Base-by-base conservation (phyloP, 345 rosid species). In the Eutrema japonicum region DNA sequence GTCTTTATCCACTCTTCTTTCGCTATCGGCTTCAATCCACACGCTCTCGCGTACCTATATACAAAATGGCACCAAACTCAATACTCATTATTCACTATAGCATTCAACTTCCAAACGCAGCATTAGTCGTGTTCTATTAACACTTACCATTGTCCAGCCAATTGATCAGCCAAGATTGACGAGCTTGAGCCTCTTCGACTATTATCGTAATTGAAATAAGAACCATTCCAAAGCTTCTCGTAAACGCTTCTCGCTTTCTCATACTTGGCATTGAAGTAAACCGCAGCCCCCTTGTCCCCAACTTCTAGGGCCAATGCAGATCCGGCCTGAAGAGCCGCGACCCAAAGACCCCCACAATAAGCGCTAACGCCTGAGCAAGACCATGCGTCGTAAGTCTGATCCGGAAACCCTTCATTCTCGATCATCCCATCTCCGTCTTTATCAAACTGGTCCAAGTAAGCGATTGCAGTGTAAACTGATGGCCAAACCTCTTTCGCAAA, bases 321-420 rank as follows among this genome's bases (percentile, higher is more conserved):
- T n/a, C 85, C 80, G 14, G 93, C 96, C 71, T 90, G 88, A 8
- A 90, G 84, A 35, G 96, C 90, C 6, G 96, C 90, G 18, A 88
- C 93, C 96, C 96, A 90, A 0, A 90, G 87, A 55, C 93, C 93
- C 0, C 93, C 93, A 2, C 90, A 83, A 33, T 90, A 90, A 7
- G 93, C 87, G 55, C 90, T 90, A 54, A 88, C 85, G 4, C 96
- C 96, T 0, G 72, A 64, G 60, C 75, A 86, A 52, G 87, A 70
- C 96, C 93, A 90, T 0, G 90, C 83, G 10, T 90, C 93, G 30
- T 90, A 90, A 2, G 96, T 90, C 77, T 88, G 96, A 80, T 90
- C 93, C 8, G 93, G 96, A 71, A 86, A 88, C 46, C 96, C 93
- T 72, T 88, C 90, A 12, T 90, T 90, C 83, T 90, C 93, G 6